These are phyloP conservation scores for Ophiostoma sp. DNA, from an alignment of 2,329 filamentous ascomycete genomes.

Conservation along the genomic window DNA sequence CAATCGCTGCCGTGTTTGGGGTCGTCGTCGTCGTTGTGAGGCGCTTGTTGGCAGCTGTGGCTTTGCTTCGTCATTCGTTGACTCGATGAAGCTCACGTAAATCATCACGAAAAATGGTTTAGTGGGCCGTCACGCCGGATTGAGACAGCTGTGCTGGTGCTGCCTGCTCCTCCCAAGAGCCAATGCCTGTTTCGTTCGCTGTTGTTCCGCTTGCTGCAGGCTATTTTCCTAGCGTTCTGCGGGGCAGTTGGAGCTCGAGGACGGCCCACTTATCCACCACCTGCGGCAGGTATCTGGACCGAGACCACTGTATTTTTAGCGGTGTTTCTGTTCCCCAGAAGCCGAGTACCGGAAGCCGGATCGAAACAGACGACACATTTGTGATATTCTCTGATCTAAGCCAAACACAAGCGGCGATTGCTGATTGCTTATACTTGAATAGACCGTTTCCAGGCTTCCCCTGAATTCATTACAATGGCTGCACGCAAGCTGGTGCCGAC, in stretches of 20 bases:
- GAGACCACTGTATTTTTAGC: neutral
- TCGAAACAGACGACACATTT: neutral
- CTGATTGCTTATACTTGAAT: neutral
- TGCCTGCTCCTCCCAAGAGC: neutral
- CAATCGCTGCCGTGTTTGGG: no score
- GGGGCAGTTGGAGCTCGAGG: neutral
- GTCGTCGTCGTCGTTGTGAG: neutral
- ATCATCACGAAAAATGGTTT: constrained; percentile 10
- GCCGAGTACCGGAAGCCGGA: constrained; percentile 1
- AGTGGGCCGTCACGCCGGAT: constrained; percentile 4
- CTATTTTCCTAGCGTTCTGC: neutral
- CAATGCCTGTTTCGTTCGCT: neutral
- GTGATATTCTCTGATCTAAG: neutral
- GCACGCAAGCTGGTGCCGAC: constrained; percentile 30
- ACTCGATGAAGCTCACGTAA: neutral
- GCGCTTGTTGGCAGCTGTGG: neutral
- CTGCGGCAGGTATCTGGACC: neutral
- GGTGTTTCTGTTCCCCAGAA: neutral
- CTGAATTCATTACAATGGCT: constrained; percentile 27
- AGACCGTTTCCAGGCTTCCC: neutral
- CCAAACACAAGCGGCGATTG: no score
- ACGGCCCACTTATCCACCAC: neutral
- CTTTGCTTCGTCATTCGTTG: neutral
- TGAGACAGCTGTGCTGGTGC: constrained; percentile 4
- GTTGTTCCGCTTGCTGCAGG: neutral